Percentiles rank a stretch among this genome's conserved stretches.
Evolutionary conservation across 306 rosid species (phyloP).

Genomic region (Crataegus laevigata): DNA sequence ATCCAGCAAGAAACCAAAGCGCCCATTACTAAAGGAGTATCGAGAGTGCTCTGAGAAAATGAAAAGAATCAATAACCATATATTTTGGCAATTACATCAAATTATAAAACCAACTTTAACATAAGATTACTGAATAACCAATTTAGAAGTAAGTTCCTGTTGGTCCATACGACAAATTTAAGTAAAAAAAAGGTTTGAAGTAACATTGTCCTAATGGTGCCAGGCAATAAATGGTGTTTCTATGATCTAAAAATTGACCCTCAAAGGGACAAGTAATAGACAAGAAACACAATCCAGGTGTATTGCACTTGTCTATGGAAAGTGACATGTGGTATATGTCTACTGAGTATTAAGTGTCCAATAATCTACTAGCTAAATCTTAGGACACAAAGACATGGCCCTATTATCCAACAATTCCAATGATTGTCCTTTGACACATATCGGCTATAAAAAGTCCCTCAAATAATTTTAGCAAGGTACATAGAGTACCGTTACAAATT

Average conservation of each 20-base stretch:
- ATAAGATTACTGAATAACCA: neutral
- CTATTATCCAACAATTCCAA: neutral
- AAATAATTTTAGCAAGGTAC: neutral
- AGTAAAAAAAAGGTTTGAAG: neutral
- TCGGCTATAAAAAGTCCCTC: neutral
- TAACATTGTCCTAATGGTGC: neutral
- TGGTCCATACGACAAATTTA: neutral
- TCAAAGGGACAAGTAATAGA: neutral
- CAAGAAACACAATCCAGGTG: neutral
- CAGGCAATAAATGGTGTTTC: neutral
- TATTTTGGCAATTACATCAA: neutral
- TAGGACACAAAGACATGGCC: neutral
- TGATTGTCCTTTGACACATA: neutral
- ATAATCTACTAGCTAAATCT: neutral
- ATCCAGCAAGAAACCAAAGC: constrained; percentile 45
- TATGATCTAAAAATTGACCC: neutral
- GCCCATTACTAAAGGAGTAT: constrained; percentile 55
- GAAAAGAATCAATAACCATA: constrained; percentile 8
- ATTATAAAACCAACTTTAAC: neutral
- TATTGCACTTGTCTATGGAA: neutral
- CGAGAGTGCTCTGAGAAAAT: constrained; percentile 46
- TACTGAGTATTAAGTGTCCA: neutral
- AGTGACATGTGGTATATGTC: neutral
- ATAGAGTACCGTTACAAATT: neutral
- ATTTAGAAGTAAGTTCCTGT: neutral